Evolutionary conservation across 2,329 filamentous ascomycete genomes (phyloP), one percentile per base, ranked within the genome.

Genomic region (Daldinia sp.): DNA sequence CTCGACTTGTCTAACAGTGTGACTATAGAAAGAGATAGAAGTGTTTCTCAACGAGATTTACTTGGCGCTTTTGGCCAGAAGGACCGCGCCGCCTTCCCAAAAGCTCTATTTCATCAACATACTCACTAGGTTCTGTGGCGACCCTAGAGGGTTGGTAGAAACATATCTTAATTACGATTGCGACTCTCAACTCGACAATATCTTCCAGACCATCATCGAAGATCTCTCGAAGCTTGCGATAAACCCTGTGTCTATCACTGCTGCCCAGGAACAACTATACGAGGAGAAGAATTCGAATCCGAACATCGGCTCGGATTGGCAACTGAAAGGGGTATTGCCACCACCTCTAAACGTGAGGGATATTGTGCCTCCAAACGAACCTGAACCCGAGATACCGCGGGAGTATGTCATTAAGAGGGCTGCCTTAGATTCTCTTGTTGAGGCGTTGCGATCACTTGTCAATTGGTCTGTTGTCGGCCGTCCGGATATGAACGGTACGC

Each of bases 1-100:
- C 2, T 28, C 42, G 50, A 20, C 6, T 57, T 28, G 13, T 56
- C 61, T 78, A 82, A 67, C 81, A 73, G 33, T 5, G 4, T 57
- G 4, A 30, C 44, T 60, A 65, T 76, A 93, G 89, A 97, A 97
- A 88, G 96, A 99, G 78, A 92, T 99, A 62, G 96, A 98, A 79
- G 95, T 99, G 0, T 98, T 99, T 78, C 82, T 99, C 66, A 98
- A 98, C 78, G 96, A 99, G 78, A 97, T 99, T 33, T 99, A 99
- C 77, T 84, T 99, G 4, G 92, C 94, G 0, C 93, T 98, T 46
- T 83, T 99, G 41, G 95, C 97, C 56, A 92, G 95, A 79, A 90
- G 91, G 70, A 94, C 90, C 66, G 94, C 95, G 0, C 95, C 95
- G 3, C 82, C 91, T 9, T 94, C 94, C 67, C 96, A 99, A 78